A percentile compares a stretch with the other conserved stretches of the same genome.
Evolutionary conservation across 106 monocot genomes (phyloP).

Genomic region (Apostasia shenzhenica): DNA sequence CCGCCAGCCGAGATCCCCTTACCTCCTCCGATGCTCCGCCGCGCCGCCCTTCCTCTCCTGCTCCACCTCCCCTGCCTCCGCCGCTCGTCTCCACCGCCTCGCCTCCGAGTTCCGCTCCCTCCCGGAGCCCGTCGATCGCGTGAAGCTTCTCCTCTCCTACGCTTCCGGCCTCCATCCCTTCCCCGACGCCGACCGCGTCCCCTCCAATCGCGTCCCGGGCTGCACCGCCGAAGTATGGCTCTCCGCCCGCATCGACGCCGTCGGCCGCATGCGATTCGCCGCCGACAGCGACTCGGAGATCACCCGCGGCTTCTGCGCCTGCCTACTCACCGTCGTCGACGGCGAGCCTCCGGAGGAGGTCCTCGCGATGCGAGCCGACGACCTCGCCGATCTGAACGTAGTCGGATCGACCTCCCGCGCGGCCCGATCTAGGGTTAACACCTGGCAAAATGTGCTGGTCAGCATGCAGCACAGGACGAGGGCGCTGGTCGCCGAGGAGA

Average conservation of each 20-base stretch:
- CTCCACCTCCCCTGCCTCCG: constrained; percentile 2
- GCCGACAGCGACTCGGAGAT: constrained; percentile 97
- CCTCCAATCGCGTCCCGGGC: constrained; percentile 80
- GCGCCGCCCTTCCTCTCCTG: constrained; percentile 22
- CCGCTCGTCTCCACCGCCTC: constrained; percentile 36
- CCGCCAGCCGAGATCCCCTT: not conserved
- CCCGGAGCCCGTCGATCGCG: constrained; percentile 63
- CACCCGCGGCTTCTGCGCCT: constrained; percentile 80
- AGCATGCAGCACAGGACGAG: constrained; percentile 86
- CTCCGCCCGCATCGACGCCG: constrained; percentile 25
- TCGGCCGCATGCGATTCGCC: constrained; percentile 54
- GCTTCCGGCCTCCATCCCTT: constrained; percentile 60
- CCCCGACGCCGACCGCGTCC: constrained; percentile 26
- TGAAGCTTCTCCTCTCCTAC: constrained; percentile 64
- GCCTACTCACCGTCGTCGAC: constrained; percentile 61
- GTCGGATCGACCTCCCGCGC: constrained; percentile 29
- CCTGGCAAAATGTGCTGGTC: constrained; percentile 90
- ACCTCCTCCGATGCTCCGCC: constrained; percentile 11
- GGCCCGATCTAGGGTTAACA: constrained; percentile 64
- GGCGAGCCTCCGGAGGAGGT: constrained; percentile 80
- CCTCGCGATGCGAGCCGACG: constrained; percentile 48
- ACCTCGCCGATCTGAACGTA: constrained; percentile 62
- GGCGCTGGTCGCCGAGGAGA: constrained; percentile 41
- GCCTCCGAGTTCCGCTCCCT: constrained; percentile 57
- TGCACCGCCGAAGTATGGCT: constrained; percentile 93